A percentile compares a stretch with the other conserved stretches of the same genome.
These are phyloP conservation scores for Apiospora saccharicola DNA, from an alignment of 2,329 filamentous ascomycete species.

Conservation along the genomic window DNA sequence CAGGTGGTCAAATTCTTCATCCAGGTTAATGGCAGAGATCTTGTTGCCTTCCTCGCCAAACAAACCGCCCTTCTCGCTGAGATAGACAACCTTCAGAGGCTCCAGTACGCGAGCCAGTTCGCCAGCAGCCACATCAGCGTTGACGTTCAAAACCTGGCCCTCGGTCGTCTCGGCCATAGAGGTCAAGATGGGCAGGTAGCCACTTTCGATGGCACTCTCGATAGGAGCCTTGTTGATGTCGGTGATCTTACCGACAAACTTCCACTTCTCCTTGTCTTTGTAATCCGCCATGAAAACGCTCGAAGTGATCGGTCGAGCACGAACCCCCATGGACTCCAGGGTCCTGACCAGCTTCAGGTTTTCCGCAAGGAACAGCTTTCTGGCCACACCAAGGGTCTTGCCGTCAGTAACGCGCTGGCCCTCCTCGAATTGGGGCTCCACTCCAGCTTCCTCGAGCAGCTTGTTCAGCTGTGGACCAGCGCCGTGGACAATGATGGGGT, in stretches of 20 bases:
- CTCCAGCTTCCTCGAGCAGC: slow-evolving; percentile 85
- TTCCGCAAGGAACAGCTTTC: slow-evolving; percentile 93
- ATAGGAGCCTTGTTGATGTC: slow-evolving; percentile 90
- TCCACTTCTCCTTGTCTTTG: slow-evolving; percentile 94
- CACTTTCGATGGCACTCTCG: slow-evolving; percentile 87
- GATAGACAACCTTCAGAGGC: slow-evolving; percentile 95
- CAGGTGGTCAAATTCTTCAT: slow-evolving; percentile 92
- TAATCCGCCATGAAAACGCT: slow-evolving; percentile 95
- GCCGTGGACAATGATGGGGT: slow-evolving; percentile 94
- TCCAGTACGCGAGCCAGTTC: slow-evolving; percentile 89
- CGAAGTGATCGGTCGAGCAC: slow-evolving; percentile 85
- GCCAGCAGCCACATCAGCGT: slow-evolving; percentile 94
- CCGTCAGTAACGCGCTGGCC: slow-evolving; percentile 95
- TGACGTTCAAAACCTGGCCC: slow-evolving; percentile 94
- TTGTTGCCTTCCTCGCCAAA: slow-evolving; percentile 94
- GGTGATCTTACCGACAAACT: slow-evolving; percentile 94
- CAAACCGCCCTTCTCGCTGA: slow-evolving; percentile 97
- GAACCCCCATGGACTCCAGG: slow-evolving; percentile 87
- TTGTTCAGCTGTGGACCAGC: slow-evolving; percentile 95
- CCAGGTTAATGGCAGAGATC: slow-evolving; percentile 96
- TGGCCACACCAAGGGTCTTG: slow-evolving; percentile 89
- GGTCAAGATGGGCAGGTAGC: slow-evolving; percentile 91
- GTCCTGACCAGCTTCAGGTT: slow-evolving; percentile 92
- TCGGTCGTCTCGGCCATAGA: slow-evolving; percentile 95
- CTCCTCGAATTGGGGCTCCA: slow-evolving; percentile 95